Evolutionary conservation across 2,329 filamentous ascomycete species (phyloP), one percentile per base, ranked within the genome.

Genomic region (Phaeosphaeria sp.): DNA sequence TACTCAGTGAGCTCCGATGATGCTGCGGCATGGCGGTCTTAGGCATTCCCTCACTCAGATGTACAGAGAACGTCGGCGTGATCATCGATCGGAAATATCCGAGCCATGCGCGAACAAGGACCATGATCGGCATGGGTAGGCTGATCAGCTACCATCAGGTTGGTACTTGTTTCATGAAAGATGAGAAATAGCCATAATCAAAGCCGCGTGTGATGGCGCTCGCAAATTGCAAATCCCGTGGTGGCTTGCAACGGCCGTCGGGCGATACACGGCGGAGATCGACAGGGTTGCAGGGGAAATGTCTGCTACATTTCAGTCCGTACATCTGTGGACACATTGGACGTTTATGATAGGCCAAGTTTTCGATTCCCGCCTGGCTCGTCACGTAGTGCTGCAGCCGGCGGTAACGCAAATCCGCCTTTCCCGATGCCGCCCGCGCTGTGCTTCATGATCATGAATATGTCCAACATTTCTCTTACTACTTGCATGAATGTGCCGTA

Each of bases 351-450:
- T 30, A 30, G 6, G 25, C 25, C 25, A 11, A 30, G 25, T 11
- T 30, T 30, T 30, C 25, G n/a, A n/a, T n/a, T n/a, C n/a, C n/a
- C n/a, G n/a, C n/a, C n/a, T n/a, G n/a, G n/a, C n/a, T 27, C 39
- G 48, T 36, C 46, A 49, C 44, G 46, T 36, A 11, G 44, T 42
- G 52, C 44, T 48, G 44, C 33, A 50, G 39, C 39, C 27, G 21
- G 36, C 23, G n/a, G 30, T 3, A 36, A 13, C 46, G 39, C 20
- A 46, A 33, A 20, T 41, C 46, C 46, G 51, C 43, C 30, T 25
- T 25, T 46, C 43, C 46, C 46, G 46, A n/a, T 54, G 51, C 55
- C 51, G 55, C 21, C 6, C 9, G 11, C 13, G 30, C 30, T 6
- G 30, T 36, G 30, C 30, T 3, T 7, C 30, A 36, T 36, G 30